These are phyloP conservation scores for Lasiodiplodia sp. DNA, from an alignment of 2,329 filamentous ascomycete genomes.

Conservation along the genomic window DNA sequence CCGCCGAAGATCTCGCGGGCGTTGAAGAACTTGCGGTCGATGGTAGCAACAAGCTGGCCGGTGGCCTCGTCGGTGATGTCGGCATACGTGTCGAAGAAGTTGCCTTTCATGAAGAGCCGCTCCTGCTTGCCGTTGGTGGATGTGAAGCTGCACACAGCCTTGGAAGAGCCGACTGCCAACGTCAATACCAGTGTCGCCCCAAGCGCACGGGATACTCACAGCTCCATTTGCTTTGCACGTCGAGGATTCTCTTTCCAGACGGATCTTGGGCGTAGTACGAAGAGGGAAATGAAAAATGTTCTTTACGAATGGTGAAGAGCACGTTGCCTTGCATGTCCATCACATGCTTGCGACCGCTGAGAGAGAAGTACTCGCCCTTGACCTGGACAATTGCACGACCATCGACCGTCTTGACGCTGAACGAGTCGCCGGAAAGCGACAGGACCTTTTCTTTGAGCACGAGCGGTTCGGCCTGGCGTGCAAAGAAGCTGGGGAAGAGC, in stretches of 20 bases:
- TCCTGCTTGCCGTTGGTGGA: conserved; percentile 38
- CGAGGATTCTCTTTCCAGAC: conserved; percentile 57
- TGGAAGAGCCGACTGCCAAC: conserved; percentile 5
- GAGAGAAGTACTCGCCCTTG: conserved; percentile 61
- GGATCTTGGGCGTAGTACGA: conserved; percentile 59
- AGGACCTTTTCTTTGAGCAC: conserved; percentile 68
- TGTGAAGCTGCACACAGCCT: conserved; percentile 55
- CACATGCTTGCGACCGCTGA: conserved; percentile 64
- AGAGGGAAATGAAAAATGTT: conserved; percentile 59
- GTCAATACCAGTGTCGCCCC: background rate
- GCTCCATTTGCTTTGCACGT: conserved; percentile 63
- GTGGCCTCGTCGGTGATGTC: conserved; percentile 63
- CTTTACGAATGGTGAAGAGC: conserved; percentile 66
- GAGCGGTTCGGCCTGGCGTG: conserved; percentile 52
- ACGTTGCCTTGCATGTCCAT: conserved; percentile 61
- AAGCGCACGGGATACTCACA: conserved; percentile 49
- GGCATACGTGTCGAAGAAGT: conserved; percentile 65
- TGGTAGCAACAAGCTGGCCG: conserved; percentile 62
- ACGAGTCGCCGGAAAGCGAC: conserved; percentile 69
- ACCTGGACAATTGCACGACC: conserved; percentile 64
- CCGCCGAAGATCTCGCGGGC: conserved; percentile 64
- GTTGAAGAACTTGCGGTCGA: conserved; percentile 66
- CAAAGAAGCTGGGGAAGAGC: conserved; percentile 41
- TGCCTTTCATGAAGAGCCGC: conserved; percentile 62
- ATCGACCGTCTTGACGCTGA: conserved; percentile 65